Evolutionary conservation across 306 rosid species (phyloP).

Genomic region (Alnus rubra): DNA sequence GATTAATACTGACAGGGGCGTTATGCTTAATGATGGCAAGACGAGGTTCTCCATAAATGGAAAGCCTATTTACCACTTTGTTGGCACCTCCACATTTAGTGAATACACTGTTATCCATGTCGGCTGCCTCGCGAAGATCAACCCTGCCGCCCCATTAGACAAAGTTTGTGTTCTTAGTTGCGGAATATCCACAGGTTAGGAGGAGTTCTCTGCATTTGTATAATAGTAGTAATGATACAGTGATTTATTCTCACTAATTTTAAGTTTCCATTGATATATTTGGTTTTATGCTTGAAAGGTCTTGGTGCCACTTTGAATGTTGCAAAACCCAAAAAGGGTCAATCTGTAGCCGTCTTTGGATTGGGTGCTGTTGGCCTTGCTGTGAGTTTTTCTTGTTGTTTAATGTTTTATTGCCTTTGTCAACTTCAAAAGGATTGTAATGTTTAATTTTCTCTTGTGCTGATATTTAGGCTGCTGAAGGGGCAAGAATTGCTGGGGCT

Average conservation of each 20-base stretch:
- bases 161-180: slow-evolving; percentile 92
- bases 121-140: slow-evolving; percentile 83
- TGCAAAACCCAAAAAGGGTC: slow-evolving; percentile 81
- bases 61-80: slow-evolving; percentile 73
- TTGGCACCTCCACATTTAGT: slow-evolving; percentile 91
- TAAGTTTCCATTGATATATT: not conserved
- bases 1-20: slow-evolving; percentile 86
- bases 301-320: slow-evolving; percentile 88
- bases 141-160: slow-evolving; percentile 88
- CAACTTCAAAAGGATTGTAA: not conserved
- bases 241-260: not conserved
- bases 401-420: not conserved
- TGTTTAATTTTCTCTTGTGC: slow-evolving; percentile 6
- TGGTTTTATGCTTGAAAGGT: slow-evolving; percentile 43
- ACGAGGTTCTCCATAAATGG: slow-evolving; percentile 73
- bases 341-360: slow-evolving; percentile 81
- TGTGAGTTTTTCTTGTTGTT: slow-evolving; percentile 40
- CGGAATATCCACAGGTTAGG: slow-evolving; percentile 83
- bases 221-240: not conserved
- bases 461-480: slow-evolving; percentile 72
- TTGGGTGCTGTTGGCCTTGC: slow-evolving; percentile 95
- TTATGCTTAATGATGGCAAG: slow-evolving; percentile 65
- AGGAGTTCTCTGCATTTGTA: not conserved
- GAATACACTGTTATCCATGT: slow-evolving; percentile 80
- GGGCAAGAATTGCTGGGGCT: slow-evolving; percentile 85